phyloP scores from a whole-genome alignment of 441 rosid genomes.

The Erysimum pusillum region DNA sequence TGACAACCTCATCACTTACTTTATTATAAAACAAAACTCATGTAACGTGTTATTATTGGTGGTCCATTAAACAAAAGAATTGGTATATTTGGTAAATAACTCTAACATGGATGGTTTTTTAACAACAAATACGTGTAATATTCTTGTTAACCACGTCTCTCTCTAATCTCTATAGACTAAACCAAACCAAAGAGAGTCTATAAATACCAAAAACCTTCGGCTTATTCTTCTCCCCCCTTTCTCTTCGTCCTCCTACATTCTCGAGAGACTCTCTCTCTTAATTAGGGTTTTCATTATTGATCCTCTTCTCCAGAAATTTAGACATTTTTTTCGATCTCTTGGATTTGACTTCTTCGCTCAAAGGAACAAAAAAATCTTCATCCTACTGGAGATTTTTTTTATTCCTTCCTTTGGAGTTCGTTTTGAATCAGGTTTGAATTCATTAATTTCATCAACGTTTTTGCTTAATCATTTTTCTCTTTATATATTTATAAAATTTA shows the following conservation, averaged over 20 bases:
- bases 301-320: neutral
- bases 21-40: neutral
- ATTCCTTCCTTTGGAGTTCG: neutral
- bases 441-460: neutral
- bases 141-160: constrained; percentile 65
- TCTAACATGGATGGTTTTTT: constrained; percentile 28
- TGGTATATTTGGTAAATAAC: constrained; percentile 39
- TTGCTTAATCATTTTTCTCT: neutral
- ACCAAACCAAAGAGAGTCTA: constrained; percentile 53
- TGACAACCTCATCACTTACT: constrained; percentile 23
- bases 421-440: constrained; percentile 21
- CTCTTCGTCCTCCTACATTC: constrained; percentile 42
- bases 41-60: constrained; percentile 27
- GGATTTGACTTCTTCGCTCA: neutral
- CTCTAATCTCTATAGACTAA: neutral
- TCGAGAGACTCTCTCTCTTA: constrained; percentile 20
- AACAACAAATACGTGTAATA: constrained; percentile 14
- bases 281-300: constrained; percentile 35
- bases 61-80: constrained; percentile 4
- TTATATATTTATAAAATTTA: neutral
- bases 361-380: constrained; percentile 13
- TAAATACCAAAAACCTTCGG: constrained; percentile 54
- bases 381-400: neutral
- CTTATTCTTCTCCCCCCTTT: constrained; percentile 1
- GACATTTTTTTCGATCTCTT: neutral